Conservation (phyloP, 129 eudicot species). For the Chrysanthemum seticuspe region DNA sequence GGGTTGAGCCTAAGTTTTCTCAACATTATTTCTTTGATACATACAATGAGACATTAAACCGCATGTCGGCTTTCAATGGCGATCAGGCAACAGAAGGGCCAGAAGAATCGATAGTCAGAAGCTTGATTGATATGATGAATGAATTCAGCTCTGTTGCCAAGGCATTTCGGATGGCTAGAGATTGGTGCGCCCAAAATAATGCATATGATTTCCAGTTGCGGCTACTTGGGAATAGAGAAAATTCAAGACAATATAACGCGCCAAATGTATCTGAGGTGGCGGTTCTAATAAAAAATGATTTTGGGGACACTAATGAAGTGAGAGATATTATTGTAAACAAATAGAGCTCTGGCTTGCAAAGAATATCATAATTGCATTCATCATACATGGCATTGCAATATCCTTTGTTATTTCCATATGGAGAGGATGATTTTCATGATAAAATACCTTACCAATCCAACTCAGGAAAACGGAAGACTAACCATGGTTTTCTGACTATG, state of each 20-base stretch:
- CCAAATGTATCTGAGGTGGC: neutral
- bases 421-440: neutral
- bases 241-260: neutral
- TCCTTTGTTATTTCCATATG: neutral
- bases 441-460: neutral
- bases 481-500: neutral
- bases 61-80: neutral
- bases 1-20: neutral
- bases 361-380: too few relatives aligned
- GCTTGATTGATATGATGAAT: neutral
- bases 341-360: too few relatives aligned
- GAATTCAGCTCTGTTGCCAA: neutral
- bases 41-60: neutral
- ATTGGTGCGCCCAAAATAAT: neutral
- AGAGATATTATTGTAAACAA: too few relatives aligned
- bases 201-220: too few relatives aligned
- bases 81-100: too few relatives aligned
- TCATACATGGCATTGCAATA: too few relatives aligned
- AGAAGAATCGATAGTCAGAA: neutral
- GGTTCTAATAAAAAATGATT: neutral
- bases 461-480: neutral
- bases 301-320: neutral
- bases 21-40: neutral
- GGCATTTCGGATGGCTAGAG: slow-evolving; percentile 1
- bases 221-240: too few relatives aligned